Evolutionary conservation across 768 basidiomycete species (phyloP), one percentile per base, ranked within the genome.

Genomic region (Termitomyces heimii): DNA sequence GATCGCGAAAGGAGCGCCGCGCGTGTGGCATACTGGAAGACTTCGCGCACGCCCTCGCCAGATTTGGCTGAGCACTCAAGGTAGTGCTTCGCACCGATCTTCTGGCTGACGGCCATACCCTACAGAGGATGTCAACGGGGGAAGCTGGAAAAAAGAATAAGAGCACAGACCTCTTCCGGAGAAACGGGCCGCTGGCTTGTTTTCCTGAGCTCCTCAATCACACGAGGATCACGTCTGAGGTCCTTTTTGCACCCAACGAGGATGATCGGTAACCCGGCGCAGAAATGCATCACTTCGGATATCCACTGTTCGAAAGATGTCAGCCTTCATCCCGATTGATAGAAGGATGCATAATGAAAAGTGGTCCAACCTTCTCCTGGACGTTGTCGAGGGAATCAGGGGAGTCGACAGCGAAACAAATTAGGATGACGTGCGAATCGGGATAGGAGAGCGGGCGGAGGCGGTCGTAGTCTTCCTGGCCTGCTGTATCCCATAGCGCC

Each of bases 161-260:
- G 34, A 47, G 8, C 42, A 72, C 77, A 34, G 49, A 89, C 94
- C 85, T 96, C 93, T 73, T 94, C 91, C 52, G 90, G 87, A 34
- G 92, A 90, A 34, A 99, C 95, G 49, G 96, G 95, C 71, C 92
- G 79, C 78, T 98, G 96, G 69, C 84, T 89, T 58, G 92, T 94
- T 85, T 92, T 92, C 71, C 89, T 82, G 61, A 99, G 84, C 75
- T 96, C 94, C 59, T 97, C 94, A 54, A 96, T 89, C 49, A 95
- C 94, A 69, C 93, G 84, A 32, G 84, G 83, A 75, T 99, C 96
- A 66, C 91, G 86, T 73, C 96, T 81, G 60, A 99, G 83, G 76
- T 99, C 97, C 82, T 95, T 98, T 86, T 98, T 98, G 84, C 93
- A 97, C 16, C 93, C 97, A 62, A 99, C 95, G 57, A 99, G 89